Evolutionary conservation across 768 basidiomycete species (phyloP).

Genomic region (Leccinum subgranulosum): DNA sequence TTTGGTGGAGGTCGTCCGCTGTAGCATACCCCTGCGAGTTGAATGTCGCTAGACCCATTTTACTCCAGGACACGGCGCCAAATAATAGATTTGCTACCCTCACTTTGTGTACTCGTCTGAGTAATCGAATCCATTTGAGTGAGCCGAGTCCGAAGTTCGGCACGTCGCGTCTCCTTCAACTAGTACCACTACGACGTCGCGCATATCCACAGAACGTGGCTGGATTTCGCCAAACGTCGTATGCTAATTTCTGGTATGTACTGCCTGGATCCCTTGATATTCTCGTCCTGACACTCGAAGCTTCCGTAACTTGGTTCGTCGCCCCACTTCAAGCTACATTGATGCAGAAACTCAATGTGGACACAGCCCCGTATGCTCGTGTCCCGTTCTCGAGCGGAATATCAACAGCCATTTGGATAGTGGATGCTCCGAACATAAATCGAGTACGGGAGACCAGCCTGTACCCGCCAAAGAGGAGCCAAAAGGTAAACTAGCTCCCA

Average conservation of each 20-base stretch:
- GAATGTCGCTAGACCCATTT: constrained; percentile 3
- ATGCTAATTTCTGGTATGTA: constrained; percentile 22
- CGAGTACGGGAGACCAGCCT: not conserved
- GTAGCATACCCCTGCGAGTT: constrained; percentile 4
- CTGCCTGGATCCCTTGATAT: too few relatives aligned
- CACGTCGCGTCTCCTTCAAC: not conserved
- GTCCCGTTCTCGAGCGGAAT: constrained; percentile 34
- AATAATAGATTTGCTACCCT: not conserved
- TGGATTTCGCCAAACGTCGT: not conserved
- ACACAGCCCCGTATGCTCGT: constrained; percentile 49
- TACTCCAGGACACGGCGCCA: not conserved
- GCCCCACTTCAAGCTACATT: not conserved
- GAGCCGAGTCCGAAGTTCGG: not conserved
- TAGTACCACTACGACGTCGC: not conserved
- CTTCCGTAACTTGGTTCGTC: constrained; percentile 26
- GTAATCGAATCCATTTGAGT: not conserved
- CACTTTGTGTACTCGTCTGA: not conserved
- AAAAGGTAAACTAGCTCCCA: constrained; percentile 37
- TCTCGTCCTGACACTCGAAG: not conserved
- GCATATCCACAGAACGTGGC: not conserved
- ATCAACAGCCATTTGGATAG: constrained; percentile 57
- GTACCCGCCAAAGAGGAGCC: constrained; percentile 11
- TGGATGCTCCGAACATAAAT: constrained; percentile 33
- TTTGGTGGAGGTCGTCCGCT: not conserved
- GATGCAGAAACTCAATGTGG: not conserved